phyloP scores from a whole-genome alignment of 495 filamentous ascomycete genomes.

The Aspergillus campestris region DNA sequence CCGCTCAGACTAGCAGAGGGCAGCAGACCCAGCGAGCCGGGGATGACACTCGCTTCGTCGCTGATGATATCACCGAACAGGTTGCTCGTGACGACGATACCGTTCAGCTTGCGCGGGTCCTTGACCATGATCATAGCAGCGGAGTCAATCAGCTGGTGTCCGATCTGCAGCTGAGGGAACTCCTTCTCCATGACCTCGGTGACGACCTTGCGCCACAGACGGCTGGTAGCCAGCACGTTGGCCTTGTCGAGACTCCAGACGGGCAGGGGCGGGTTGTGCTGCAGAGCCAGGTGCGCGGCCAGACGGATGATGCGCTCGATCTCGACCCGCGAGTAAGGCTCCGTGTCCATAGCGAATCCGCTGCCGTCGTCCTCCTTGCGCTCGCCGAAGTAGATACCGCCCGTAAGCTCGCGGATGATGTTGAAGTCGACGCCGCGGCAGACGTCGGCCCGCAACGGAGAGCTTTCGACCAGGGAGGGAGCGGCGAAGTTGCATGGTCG shows the following conservation, averaged over 20 bases:
- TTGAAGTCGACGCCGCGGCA: constrained; percentile 88
- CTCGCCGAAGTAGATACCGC: constrained; percentile 95
- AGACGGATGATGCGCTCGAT: constrained; percentile 84
- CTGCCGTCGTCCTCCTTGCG: constrained; percentile 72
- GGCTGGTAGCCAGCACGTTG: constrained; percentile 85
- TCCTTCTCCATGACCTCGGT: constrained; percentile 70
- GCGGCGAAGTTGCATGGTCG: constrained; percentile 96
- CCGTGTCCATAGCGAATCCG: constrained; percentile 77
- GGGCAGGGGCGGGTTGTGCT: constrained; percentile 67
- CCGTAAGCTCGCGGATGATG: constrained; percentile 89
- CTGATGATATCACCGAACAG: constrained; percentile 94
- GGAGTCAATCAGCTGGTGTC: constrained; percentile 90
- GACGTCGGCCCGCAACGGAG: constrained; percentile 79
- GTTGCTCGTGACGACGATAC: constrained; percentile 89
- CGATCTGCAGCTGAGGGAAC: constrained; percentile 77
- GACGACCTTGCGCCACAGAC: constrained; percentile 86
- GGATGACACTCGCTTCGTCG: constrained; percentile 95
- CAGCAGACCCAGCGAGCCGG: constrained; percentile 80
- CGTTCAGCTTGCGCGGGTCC: constrained; percentile 84
- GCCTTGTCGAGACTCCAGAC: constrained; percentile 95
- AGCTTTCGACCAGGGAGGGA: constrained; percentile 74
- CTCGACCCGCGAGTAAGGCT: constrained; percentile 80
- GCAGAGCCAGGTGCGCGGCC: constrained; percentile 73
- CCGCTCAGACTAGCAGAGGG: constrained; percentile 84
- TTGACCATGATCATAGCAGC: constrained; percentile 98